These are phyloP conservation scores for Bacidia rubella DNA, from an alignment of 495 filamentous ascomycete species.

Conservation along the genomic window DNA sequence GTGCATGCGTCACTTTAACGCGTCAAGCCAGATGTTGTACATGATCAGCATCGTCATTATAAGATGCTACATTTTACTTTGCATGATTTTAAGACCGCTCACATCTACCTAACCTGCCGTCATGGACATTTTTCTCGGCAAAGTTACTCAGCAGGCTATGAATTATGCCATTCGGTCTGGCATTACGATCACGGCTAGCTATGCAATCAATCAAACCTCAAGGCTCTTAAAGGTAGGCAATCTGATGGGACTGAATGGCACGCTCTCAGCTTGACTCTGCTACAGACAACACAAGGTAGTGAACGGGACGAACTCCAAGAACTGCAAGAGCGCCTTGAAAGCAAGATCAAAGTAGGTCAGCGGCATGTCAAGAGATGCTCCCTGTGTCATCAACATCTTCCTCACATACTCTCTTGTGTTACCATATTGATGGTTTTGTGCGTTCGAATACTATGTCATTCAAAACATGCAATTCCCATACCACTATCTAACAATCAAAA, in stretches of 20 bases:
- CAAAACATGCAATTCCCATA: too few species aligned
- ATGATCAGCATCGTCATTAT: too few species aligned
- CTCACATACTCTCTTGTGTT: neutral
- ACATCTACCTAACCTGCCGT: slow-evolving; percentile 1
- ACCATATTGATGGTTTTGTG: too few species aligned
- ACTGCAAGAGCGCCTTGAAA: slow-evolving; percentile 63
- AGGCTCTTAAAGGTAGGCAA: slow-evolving; percentile 56
- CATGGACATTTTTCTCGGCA: slow-evolving; percentile 69
- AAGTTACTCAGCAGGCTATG: slow-evolving; percentile 70
- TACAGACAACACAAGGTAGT: slow-evolving; percentile 53
- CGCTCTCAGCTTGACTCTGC: neutral
- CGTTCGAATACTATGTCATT: too few species aligned
- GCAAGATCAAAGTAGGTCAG: slow-evolving; percentile 62
- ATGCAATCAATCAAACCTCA: slow-evolving; percentile 69
- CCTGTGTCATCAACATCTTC: neutral
- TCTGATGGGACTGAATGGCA: neutral
- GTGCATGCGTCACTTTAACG: too few species aligned
- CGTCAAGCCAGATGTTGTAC: too few species aligned
- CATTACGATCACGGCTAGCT: slow-evolving; percentile 72
- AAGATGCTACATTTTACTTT: too few species aligned
- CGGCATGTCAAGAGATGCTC: neutral
- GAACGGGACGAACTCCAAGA: slow-evolving; percentile 54
- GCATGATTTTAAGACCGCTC: too few species aligned
- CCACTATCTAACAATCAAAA: too few species aligned
- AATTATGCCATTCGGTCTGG: slow-evolving; percentile 91